Evolutionary conservation across 2,329 filamentous ascomycete genomes (phyloP).

Genomic region (Sclerotinia subarctica): DNA sequence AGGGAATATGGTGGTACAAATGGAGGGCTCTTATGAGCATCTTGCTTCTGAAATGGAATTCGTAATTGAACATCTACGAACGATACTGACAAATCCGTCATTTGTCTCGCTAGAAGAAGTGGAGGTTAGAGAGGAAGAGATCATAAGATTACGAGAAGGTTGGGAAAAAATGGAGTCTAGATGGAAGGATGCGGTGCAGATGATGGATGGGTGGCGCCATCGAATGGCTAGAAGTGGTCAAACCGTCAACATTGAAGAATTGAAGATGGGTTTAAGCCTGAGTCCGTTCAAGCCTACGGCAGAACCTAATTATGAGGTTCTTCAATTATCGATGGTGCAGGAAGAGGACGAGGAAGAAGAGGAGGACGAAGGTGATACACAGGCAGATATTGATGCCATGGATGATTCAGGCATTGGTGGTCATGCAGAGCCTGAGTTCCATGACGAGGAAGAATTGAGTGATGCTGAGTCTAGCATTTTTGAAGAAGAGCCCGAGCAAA

Average conservation of each 20-base stretch:
- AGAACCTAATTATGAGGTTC: slow-evolving; percentile 45
- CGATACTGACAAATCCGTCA: slow-evolving; percentile 87
- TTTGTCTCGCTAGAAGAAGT: slow-evolving; percentile 96
- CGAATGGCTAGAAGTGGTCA: slow-evolving; percentile 70
- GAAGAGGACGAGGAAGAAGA: slow-evolving; percentile 25
- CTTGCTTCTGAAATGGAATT: slow-evolving; percentile 70
- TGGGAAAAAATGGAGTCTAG: slow-evolving; percentile 92
- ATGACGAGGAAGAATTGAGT: slow-evolving; percentile 28
- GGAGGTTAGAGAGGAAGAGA: slow-evolving; percentile 87
- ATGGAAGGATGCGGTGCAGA: slow-evolving; percentile 82
- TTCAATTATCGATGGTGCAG: slow-evolving; percentile 35
- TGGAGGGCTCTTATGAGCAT: slow-evolving; percentile 53
- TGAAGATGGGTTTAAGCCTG: slow-evolving; percentile 65
- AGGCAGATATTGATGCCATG: slow-evolving; percentile 40
- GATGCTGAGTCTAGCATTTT: slow-evolving; percentile 44
- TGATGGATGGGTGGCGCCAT: slow-evolving; percentile 91
- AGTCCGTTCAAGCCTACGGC: slow-evolving; percentile 56
- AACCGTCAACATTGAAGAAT: slow-evolving; percentile 65
- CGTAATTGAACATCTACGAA: slow-evolving; percentile 77
- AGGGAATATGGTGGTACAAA: slow-evolving; percentile 30
- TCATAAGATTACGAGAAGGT: slow-evolving; percentile 73
- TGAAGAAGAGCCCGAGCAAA: slow-evolving; percentile 45
- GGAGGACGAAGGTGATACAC: slow-evolving; percentile 35
- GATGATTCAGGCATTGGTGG: slow-evolving; percentile 31
- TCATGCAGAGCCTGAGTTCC: slow-evolving; percentile 32